phyloP scores from a whole-genome alignment of 2,329 filamentous ascomycete species.

The Neocatenulostroma microsporum region DNA sequence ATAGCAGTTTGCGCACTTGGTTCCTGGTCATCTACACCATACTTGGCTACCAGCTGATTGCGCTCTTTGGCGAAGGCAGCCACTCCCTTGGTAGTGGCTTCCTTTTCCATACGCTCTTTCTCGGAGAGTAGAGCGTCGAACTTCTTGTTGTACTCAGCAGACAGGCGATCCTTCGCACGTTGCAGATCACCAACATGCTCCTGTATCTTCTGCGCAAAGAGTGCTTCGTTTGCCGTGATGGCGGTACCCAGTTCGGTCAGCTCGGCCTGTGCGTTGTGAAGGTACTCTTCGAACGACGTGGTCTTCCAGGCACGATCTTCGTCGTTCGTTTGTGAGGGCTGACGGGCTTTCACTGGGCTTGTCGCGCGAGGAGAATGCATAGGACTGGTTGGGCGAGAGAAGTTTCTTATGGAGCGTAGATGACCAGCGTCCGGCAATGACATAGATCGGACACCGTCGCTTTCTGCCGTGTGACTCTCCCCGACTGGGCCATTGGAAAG shows the following conservation, averaged over 20 bases:
- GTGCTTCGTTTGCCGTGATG: conserved; percentile 28
- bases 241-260: conserved; percentile 28
- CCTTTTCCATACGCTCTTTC: conserved; percentile 24
- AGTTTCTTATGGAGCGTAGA: no score
- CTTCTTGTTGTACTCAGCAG: conserved; percentile 27
- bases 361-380: no score
- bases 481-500: no score
- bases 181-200: conserved; percentile 32
- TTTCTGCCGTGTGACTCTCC: no score
- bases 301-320: conserved; percentile 11
- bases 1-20: conserved; percentile 14
- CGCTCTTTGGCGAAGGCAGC: conserved; percentile 28
- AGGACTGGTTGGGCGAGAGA: no score
- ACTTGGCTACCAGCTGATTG: conserved; percentile 24
- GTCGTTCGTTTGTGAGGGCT: background rate
- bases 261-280: conserved; percentile 26
- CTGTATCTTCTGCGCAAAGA: conserved; percentile 29
- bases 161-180: conserved; percentile 27
- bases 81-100: conserved; percentile 23
- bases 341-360: background rate
- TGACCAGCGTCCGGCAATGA: no score
- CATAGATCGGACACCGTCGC: no score
- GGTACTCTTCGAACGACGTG: conserved; percentile 30
- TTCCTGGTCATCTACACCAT: conserved; percentile 19
- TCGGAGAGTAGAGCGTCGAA: conserved; percentile 26